Percentiles rank a stretch among this genome's conserved stretches.
Evolutionary conservation across 768 basidiomycete species (phyloP).

Genomic region (Lepiota brunneoincarnata): DNA sequence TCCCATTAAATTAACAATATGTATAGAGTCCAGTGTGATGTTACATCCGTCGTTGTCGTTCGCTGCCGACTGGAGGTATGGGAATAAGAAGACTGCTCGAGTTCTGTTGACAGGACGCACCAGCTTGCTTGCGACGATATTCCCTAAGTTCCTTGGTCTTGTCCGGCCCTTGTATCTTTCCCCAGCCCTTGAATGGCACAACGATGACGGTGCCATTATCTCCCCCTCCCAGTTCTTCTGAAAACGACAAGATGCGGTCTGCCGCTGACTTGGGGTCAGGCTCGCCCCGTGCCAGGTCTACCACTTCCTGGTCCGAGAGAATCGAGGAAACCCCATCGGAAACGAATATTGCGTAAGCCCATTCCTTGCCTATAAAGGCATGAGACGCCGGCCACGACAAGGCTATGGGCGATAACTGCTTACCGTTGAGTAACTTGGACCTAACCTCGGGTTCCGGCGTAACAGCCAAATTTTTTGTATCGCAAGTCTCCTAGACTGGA

Average conservation of each 20-base stretch:
- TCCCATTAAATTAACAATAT: slow-evolving; percentile 2
- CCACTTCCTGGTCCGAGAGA: slow-evolving; percentile 91
- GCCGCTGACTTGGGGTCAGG: slow-evolving; percentile 79
- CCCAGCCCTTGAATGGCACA: slow-evolving; percentile 92
- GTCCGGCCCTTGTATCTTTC: slow-evolving; percentile 74
- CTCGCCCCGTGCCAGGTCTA: slow-evolving; percentile 79
- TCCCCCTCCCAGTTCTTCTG: slow-evolving; percentile 82
- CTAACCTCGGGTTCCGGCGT: slow-evolving; percentile 91
- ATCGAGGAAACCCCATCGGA: slow-evolving; percentile 93
- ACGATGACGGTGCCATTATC: slow-evolving; percentile 94
- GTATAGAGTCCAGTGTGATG: neutral
- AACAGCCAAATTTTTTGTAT: slow-evolving; percentile 86
- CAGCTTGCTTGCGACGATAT: slow-evolving; percentile 68
- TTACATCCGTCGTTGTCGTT: slow-evolving; percentile 69
- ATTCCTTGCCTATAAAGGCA: slow-evolving; percentile 58
- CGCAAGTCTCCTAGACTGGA: slow-evolving; percentile 82
- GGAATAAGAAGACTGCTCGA: neutral
- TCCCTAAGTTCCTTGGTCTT: slow-evolving; percentile 79
- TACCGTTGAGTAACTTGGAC: slow-evolving; percentile 73
- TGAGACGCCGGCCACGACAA: neutral
- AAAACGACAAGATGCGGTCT: slow-evolving; percentile 75
- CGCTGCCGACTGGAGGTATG: slow-evolving; percentile 48
- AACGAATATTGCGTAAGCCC: slow-evolving; percentile 85
- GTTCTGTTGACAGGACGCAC: slow-evolving; percentile 28
- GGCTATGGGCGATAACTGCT: slow-evolving; percentile 11